These are phyloP conservation scores for Monoraphidium neglectum DNA, from an alignment of 139 green algal genomes.

Conservation along the genomic window DNA sequence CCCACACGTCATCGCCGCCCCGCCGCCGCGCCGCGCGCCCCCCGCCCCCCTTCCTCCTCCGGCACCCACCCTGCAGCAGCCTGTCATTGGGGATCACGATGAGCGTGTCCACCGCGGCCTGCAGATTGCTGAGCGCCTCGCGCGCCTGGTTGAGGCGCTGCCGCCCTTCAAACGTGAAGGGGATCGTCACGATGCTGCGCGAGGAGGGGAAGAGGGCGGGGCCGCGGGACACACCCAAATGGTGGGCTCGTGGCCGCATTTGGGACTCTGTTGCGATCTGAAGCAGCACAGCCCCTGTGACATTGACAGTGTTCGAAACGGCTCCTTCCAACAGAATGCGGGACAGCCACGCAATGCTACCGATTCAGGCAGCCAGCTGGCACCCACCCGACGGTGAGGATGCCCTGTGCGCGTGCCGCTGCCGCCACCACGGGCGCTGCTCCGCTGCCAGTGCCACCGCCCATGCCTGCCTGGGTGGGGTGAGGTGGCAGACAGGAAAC, in stretches of 20 bases:
- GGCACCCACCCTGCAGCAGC: constrained; percentile 66
- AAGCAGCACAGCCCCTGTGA: too few relatives aligned
- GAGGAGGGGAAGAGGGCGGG: too few relatives aligned
- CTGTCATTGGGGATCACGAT: constrained; percentile 99
- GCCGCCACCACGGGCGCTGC: constrained; percentile 91
- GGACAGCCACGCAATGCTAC: too few relatives aligned
- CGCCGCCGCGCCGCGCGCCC: too few relatives aligned
- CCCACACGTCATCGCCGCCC: too few relatives aligned
- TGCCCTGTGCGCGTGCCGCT: constrained; percentile 84
- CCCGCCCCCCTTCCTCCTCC: too few relatives aligned
- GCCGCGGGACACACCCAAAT: too few relatives aligned
- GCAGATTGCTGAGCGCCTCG: constrained; percentile 70
- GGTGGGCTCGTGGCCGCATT: too few relatives aligned
- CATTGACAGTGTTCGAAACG: too few relatives aligned
- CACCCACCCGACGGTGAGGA: constrained; percentile 97
- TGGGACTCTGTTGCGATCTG: too few relatives aligned
- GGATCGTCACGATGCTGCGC: constrained; percentile 97
- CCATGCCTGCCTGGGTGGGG: constrained; percentile 93
- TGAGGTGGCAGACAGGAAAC: neutral
- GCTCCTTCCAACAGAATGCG: too few relatives aligned
- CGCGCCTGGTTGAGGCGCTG: constrained; percentile 79
- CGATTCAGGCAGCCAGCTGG: too few relatives aligned
- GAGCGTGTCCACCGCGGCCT: constrained; percentile 92
- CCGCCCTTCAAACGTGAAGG: constrained; percentile 97
- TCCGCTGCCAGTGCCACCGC: constrained; percentile 93